Percentiles rank a stretch among this genome's conserved stretches.
phyloP scores from a whole-genome alignment of 345 rosid species.

The Cochlearia excelsa region DNA sequence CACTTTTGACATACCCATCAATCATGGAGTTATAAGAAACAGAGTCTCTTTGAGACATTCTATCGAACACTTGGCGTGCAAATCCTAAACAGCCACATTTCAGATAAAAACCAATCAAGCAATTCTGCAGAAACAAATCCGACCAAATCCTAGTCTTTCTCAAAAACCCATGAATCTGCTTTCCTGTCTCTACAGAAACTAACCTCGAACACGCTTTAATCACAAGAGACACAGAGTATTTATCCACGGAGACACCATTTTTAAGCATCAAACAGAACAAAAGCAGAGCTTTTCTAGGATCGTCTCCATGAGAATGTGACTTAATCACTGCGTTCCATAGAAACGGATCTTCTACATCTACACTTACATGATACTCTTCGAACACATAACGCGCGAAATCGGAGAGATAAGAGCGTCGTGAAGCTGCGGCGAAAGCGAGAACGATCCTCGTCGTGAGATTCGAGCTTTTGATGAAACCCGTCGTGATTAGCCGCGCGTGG shows the following conservation, averaged over 20 bases:
- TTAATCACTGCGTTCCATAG: constrained; percentile 40
- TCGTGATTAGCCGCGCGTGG: constrained; percentile 36
- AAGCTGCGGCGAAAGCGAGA: constrained; percentile 36
- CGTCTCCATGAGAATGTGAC: constrained; percentile 42
- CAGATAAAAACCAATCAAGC: constrained; percentile 36
- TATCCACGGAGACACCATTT: constrained; percentile 36
- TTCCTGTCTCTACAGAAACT: constrained; percentile 28
- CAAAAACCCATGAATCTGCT: constrained; percentile 46
- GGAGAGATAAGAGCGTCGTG: constrained; percentile 27
- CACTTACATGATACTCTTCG: constrained; percentile 19
- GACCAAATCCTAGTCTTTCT: constrained; percentile 38
- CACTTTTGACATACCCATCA: constrained; percentile 53
- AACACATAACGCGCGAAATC: constrained; percentile 41
- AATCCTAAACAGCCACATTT: constrained; percentile 40
- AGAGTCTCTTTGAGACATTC: constrained; percentile 36
- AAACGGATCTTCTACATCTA: constrained; percentile 34
- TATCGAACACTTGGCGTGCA: constrained; percentile 42
- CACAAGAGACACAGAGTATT: constrained; percentile 39
- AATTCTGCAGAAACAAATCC: constrained; percentile 44
- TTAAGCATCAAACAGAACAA: constrained; percentile 40
- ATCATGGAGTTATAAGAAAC: constrained; percentile 47
- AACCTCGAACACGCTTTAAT: constrained; percentile 43
- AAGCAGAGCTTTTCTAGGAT: constrained; percentile 34
- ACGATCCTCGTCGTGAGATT: constrained; percentile 38
- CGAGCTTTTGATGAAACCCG: constrained; percentile 34